These are phyloP conservation scores for Lentinula lateritia DNA, from an alignment of 768 basidiomycete genomes.

Conservation along the genomic window DNA sequence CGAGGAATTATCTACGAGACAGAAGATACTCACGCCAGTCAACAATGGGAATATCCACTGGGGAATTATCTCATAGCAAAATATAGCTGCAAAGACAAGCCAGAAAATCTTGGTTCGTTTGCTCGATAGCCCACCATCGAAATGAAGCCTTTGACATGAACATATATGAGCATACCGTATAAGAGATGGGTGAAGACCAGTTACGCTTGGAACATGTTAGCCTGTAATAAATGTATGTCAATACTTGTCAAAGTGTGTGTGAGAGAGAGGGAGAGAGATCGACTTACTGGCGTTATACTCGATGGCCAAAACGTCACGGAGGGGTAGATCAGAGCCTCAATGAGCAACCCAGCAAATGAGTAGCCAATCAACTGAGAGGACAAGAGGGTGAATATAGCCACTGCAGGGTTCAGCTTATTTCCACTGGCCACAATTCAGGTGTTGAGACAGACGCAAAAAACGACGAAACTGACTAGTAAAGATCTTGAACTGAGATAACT, in stretches of 20 bases:
- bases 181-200: background rate
- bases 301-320: slow-evolving; percentile 14
- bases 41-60: slow-evolving; percentile 28
- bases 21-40: slow-evolving; percentile 26
- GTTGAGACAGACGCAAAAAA: slow-evolving; percentile 6
- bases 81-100: slow-evolving; percentile 27
- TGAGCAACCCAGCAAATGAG: slow-evolving; percentile 22
- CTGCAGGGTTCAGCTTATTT: slow-evolving; percentile 19
- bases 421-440: slow-evolving; percentile 10
- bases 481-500: slow-evolving; percentile 24
- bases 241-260: background rate
- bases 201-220: slow-evolving; percentile 13
- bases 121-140: slow-evolving; percentile 23
- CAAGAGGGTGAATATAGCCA: slow-evolving; percentile 22
- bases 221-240: background rate
- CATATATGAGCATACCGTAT: background rate
- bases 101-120: slow-evolving; percentile 36
- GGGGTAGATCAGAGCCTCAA: slow-evolving; percentile 18
- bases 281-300: slow-evolving; percentile 12
- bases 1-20: slow-evolving; percentile 18
- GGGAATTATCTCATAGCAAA: slow-evolving; percentile 31
- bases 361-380: slow-evolving; percentile 24
- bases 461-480: slow-evolving; percentile 18
- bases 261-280: background rate
- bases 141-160: background rate